Base-by-base conservation (phyloP, 305 asterid genomes). In the Fraxinus ornus region DNA sequence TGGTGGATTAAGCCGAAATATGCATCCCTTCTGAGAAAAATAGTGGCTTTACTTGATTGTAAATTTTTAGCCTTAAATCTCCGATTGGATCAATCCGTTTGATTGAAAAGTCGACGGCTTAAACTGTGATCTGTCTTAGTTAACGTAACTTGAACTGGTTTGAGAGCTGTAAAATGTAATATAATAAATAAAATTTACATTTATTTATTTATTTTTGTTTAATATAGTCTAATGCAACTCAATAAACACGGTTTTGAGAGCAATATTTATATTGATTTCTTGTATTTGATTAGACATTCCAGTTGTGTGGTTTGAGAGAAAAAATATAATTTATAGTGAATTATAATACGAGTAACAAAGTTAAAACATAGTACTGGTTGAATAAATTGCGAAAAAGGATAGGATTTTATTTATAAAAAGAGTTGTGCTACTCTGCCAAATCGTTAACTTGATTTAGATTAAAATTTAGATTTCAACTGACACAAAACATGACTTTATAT, bases 1-100 rank as follows among this genome's bases (percentile, higher is more conserved):
- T 64, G 97, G 94, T 28, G 98, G 98, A 19, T 80, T 96, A 83
- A 89, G 90, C 22, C 92, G 89, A 86, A 93, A 92, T 79, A 93
- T 96, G 0, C 97, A 95, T 39, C 98, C 97, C 57, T 95, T 88
- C 75, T 94, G 79, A 89, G 47, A 66, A 66, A 44, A 44, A 22
- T 66, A 9, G 33, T 24, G 19, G 19, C 37, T 66, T 24, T 10
- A 28, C 15, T 9, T 26, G 3, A 64, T 66, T 66, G 74, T 66
- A 66, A 66, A 66, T 66, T 66, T 66, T 3, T 66, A 66, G 17
- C 36, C 74, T 4, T 66, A 3, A 3, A 35, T 15, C 21, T 49
- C 62, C 0, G 7, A 15, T 19, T 49, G 2, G 62, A 49, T 49
- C 21, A 15, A 15, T 49, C 62, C 6, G 62, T 52, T 52, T 7